phyloP scores from a whole-genome alignment of 2,329 filamentous ascomycete genomes.

The Corinectria fuckeliana region DNA sequence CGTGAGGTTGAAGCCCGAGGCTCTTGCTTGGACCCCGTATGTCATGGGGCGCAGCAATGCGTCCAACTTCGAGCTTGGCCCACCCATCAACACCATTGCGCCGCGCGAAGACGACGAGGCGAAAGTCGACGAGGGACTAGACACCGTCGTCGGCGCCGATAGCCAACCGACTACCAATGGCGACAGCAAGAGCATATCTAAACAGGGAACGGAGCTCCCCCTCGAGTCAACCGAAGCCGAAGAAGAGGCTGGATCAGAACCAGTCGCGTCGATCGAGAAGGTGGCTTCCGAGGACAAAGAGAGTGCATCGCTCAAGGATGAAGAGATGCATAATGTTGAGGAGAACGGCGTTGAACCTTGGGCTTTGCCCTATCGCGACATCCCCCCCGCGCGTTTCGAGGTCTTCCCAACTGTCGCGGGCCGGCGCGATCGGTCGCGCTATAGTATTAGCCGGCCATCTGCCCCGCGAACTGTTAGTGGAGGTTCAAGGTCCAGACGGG shows the following conservation, averaged over 20 bases:
- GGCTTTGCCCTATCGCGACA: constrained; percentile 57
- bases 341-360: constrained; percentile 47
- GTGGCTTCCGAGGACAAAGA: constrained; percentile 43
- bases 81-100: constrained; percentile 83
- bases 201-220: constrained; percentile 13
- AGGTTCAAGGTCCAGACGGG: constrained; percentile 48
- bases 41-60: constrained; percentile 90
- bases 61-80: constrained; percentile 82
- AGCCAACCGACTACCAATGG: constrained; percentile 35
- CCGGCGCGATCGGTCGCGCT: constrained; percentile 55
- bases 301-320: constrained; percentile 34
- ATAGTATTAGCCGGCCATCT: constrained; percentile 48
- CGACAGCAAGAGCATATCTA: constrained; percentile 14
- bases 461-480: constrained; percentile 45
- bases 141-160: constrained; percentile 24
- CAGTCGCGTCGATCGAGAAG: constrained; percentile 42
- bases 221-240: constrained; percentile 24
- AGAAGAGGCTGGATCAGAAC: constrained; percentile 35
- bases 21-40: constrained; percentile 93
- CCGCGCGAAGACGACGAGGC: constrained; percentile 77
- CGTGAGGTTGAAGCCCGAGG: constrained; percentile 79
- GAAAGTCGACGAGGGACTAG: constrained; percentile 44
- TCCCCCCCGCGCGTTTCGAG: constrained; percentile 76
- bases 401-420: constrained; percentile 72
- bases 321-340: constrained; percentile 37